A percentile compares a stretch with the other conserved stretches of the same genome.
Evolutionary conservation across 805 yeast genomes (phyloP).

Genomic region (Starmerella tilneyi): DNA sequence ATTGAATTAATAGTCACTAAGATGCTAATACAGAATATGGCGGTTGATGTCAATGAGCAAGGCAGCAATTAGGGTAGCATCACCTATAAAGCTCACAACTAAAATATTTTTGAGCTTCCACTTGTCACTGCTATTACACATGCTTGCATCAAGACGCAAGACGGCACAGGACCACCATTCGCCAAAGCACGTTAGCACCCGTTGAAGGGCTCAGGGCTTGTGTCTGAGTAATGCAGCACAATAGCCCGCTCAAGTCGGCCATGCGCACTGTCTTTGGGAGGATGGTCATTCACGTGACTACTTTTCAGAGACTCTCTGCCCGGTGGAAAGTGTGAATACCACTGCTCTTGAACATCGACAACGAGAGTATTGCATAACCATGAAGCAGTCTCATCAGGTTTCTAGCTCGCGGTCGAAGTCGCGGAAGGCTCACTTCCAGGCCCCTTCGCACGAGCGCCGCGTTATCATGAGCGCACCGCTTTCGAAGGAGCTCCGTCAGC

Average conservation of each 20-base stretch:
- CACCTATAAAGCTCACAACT: too few species aligned
- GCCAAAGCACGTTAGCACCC: too few species aligned
- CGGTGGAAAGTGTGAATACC: slow-evolving; percentile 6
- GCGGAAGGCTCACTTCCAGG: slow-evolving; percentile 98
- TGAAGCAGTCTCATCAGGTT: slow-evolving; percentile 49
- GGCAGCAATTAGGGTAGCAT: too few species aligned
- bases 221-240: neutral
- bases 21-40: too few species aligned
- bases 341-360: slow-evolving; percentile 8
- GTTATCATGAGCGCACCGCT: slow-evolving; percentile 93
- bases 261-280: slow-evolving; percentile 4
- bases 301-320: slow-evolving; percentile 8
- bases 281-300: neutral
- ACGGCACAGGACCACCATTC: too few species aligned
- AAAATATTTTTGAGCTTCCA: too few species aligned
- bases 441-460: slow-evolving; percentile 95
- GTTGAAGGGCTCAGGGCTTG: neutral
- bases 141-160: too few species aligned
- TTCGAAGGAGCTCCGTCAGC: slow-evolving; percentile 96
- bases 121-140: too few species aligned
- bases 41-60: too few species aligned
- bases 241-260: neutral
- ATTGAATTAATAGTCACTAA: too few species aligned
- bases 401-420: slow-evolving; percentile 98
- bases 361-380: slow-evolving; percentile 17